Evolutionary conservation across 805 yeast genomes (phyloP), one percentile per base, ranked within the genome.

Genomic region (Myxozyma monticola): DNA sequence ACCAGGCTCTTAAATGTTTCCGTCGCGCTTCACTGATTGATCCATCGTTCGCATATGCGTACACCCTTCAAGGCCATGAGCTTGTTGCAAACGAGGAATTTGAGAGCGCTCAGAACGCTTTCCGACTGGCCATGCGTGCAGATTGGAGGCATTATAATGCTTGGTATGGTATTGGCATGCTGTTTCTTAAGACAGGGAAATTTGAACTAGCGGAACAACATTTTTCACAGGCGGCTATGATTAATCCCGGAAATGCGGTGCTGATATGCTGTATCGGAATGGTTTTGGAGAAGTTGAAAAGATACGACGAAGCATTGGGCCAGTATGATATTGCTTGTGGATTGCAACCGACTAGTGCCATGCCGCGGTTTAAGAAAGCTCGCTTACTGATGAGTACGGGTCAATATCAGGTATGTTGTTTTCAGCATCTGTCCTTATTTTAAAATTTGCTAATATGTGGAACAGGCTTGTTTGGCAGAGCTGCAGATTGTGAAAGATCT

Each of bases 121-220:
- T 89, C 75, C 70, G 96, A 31, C 74, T 76, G 55, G 95, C 96
- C 2, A 73, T 93, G 39, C 71, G 84, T 21, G 75, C 83, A 36
- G 96, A 91, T 62, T 76, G 83, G 40, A 75, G 89, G 49, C 96
- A 88, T 65, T 93, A 90, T 68, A 93, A 91, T 68, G 97, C 98
- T 0, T 81, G 90, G 62, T 93, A 93, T 63, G 99, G 99, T 24
- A 78, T 93, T 49, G 99, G 98, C 6, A 88, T 89, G 91, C 95
- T 89, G 25, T 85, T 83, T 65, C 77, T 88, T 66, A 87, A 88
- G 62, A 70, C 89, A 45, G 98, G 97, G 4, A 89, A 88, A 60
- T 81, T 81, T 62, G 80, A 78, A 37, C 81, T 81, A 61, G 96
- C 98, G 0, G 90, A 88, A 62, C 79, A 81, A 55, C 95, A 88